These are phyloP conservation scores for Aureobasidium sp. DNA, from an alignment of 2,329 filamentous ascomycete genomes.

Conservation along the genomic window DNA sequence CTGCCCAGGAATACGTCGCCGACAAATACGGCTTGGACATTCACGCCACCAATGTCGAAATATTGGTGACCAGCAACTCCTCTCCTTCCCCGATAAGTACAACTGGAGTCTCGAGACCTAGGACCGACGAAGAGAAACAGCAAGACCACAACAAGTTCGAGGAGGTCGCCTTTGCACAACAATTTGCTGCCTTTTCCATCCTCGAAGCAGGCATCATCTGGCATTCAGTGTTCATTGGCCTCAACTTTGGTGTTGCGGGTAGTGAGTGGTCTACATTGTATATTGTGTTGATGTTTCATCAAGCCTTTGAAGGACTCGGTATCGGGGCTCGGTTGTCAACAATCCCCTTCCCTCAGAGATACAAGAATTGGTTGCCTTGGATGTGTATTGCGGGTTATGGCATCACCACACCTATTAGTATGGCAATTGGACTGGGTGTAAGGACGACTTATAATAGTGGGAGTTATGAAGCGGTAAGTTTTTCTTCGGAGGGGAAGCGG, in stretches of 20 bases:
- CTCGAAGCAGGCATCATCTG: constrained; percentile 95
- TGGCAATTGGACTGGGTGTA: constrained; percentile 75
- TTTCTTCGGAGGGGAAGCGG: constrained; percentile 31
- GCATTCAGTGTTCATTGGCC: constrained; percentile 39
- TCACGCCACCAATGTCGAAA: background rate
- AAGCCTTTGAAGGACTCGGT: constrained; percentile 87
- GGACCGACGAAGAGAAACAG: background rate
- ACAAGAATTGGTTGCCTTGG: constrained; percentile 65
- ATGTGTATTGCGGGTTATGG: constrained; percentile 62
- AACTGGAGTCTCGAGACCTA: background rate
- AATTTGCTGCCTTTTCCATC: constrained; percentile 82
- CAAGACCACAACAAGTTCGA: background rate
- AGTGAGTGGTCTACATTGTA: constrained; percentile 53
- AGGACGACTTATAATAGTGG: constrained; percentile 48
- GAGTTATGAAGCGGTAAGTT: constrained; percentile 29
- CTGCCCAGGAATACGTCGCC: constrained; percentile 43
- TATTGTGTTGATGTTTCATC: constrained; percentile 71
- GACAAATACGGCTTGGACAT: constrained; percentile 34
- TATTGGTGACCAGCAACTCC: background rate
- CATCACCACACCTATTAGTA: constrained; percentile 74
- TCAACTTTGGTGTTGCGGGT: constrained; percentile 44
- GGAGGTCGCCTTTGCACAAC: constrained; percentile 26
- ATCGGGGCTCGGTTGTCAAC: constrained; percentile 77
- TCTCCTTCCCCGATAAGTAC: background rate
- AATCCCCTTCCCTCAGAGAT: constrained; percentile 61